Base-by-base conservation (phyloP, 345 rosid species). In the Viola odorata region DNA sequence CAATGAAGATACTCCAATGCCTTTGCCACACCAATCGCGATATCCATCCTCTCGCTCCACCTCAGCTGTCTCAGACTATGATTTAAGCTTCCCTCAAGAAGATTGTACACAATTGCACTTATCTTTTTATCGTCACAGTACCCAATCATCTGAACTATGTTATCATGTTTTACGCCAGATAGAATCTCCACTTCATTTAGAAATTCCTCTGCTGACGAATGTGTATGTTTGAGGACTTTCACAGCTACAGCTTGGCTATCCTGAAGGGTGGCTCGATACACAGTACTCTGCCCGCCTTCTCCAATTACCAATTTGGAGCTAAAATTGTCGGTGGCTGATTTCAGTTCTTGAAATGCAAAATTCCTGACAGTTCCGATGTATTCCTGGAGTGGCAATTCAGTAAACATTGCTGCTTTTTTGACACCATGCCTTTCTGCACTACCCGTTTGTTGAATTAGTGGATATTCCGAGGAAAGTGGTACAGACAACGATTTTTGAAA, bases 1-100 rank as follows among this genome's bases (percentile, higher is more conserved):
- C 54, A 57, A 62, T 74, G 77, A 64, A 80, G 79, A 50, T 77
- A 66, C 3, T 72, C 75, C 57, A 80, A 60, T 5, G 79, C 84
- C 69, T 74, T 72, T 8, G 77, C 81, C 45, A 77, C 61, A n/a
- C 84, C 79, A 57, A 66, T 62, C 32, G 84, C 77, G 3, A 73
- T 64, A 37, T 41, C 62, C 69, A 80, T 65, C 57, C 75, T 60
- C 66, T 73, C 75, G 12, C 45, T 58, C 79, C 81, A 77, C 39
- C 47, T 53, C 41, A 77, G 73, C 53, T 55, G 68, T 66, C 39
- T 69, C 59, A 71, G 17, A 57, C 52, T 72, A n/a, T n/a, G n/a
- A n/a, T n/a, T 74, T 69, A 80, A 63, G 62, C 75, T 77, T 60
- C 75, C 77, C 5, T 17, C 38, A 8, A 74, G 63, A 14, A 80